Percentiles rank a stretch among this genome's conserved stretches.
These are phyloP conservation scores for Leccinum subrobustum DNA, from an alignment of 1,284 basidiomycete genomes.

Conservation along the genomic window DNA sequence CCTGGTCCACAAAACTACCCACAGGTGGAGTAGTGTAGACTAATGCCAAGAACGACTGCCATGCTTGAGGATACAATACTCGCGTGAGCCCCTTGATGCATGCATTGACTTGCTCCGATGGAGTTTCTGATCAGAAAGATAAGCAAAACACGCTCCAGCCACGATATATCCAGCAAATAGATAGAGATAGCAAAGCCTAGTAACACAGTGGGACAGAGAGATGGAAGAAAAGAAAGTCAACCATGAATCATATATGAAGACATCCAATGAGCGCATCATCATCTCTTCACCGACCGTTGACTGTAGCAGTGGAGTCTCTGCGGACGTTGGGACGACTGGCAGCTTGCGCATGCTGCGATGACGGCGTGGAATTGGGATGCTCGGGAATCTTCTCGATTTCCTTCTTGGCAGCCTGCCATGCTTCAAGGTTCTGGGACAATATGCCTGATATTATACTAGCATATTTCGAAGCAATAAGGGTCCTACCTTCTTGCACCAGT, in stretches of 20 bases:
- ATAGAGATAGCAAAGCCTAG: constrained; percentile 25
- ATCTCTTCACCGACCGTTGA: constrained; percentile 44
- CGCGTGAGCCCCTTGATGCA: constrained; percentile 13
- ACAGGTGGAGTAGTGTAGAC: constrained; percentile 5
- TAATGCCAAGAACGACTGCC: neutral
- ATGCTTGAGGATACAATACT: neutral
- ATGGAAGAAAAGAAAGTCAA: constrained; percentile 5
- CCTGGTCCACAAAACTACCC: neutral
- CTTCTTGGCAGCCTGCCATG: constrained; percentile 93
- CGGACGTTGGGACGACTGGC: constrained; percentile 40
- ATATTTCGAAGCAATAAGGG: constrained; percentile 6
- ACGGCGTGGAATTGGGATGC: constrained; percentile 74
- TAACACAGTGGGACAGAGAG: constrained; percentile 13
- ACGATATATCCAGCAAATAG: constrained; percentile 25
- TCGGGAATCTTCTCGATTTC: constrained; percentile 88
- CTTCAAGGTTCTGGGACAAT: constrained; percentile 79
- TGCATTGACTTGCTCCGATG: neutral
- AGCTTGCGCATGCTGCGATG: constrained; percentile 34
- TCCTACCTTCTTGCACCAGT: constrained; percentile 91
- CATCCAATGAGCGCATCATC: constrained; percentile 8
- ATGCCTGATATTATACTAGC: constrained; percentile 14
- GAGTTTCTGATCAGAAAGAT: constrained; percentile 14
- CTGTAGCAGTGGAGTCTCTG: constrained; percentile 62
- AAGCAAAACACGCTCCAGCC: constrained; percentile 11
- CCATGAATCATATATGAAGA: constrained; percentile 12